phyloP scores from a whole-genome alignment of 352 stramenopile species.

The Pythium rhizo-oryzae region DNA sequence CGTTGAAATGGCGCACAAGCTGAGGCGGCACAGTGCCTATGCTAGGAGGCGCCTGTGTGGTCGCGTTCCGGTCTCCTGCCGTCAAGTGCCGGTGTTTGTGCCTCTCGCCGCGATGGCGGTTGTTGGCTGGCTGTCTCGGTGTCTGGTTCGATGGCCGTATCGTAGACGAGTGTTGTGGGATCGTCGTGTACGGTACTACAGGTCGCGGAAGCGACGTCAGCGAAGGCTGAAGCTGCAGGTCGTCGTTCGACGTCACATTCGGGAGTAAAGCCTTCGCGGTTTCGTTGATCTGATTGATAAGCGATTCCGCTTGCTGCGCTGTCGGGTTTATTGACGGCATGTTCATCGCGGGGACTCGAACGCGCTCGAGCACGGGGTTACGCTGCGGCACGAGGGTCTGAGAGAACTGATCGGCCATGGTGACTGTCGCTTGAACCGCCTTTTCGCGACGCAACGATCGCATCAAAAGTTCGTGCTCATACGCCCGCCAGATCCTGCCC shows the following conservation, averaged over 20 bases:
- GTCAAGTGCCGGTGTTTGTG: constrained; percentile 19
- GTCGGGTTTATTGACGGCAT: constrained; percentile 41
- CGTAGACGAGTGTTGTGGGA: neutral
- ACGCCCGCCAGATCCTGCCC: constrained; percentile 52
- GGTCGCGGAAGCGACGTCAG: constrained; percentile 11
- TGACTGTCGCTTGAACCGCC: constrained; percentile 60
- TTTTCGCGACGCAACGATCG: constrained; percentile 56
- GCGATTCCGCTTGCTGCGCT: constrained; percentile 32
- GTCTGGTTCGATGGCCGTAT: neutral
- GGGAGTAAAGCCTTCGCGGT: constrained; percentile 50
- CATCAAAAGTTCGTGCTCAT: constrained; percentile 69
- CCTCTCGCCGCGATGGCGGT: constrained; percentile 6
- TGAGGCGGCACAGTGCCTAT: constrained; percentile 25
- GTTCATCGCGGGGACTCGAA: constrained; percentile 45
- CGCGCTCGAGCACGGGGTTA: constrained; percentile 66
- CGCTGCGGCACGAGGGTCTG: constrained; percentile 72
- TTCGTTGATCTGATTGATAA: constrained; percentile 69
- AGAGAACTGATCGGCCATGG: constrained; percentile 32
- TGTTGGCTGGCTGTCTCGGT: constrained; percentile 6
- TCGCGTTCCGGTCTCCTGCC: neutral
- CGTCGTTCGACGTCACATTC: constrained; percentile 42
- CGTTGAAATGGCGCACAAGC: constrained; percentile 67
- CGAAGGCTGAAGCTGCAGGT: constrained; percentile 31
- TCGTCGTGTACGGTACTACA: neutral
- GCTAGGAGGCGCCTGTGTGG: neutral